phyloP scores from a whole-genome alignment of 2,329 filamentous ascomycete species.

The Epichloe hybrida region DNA sequence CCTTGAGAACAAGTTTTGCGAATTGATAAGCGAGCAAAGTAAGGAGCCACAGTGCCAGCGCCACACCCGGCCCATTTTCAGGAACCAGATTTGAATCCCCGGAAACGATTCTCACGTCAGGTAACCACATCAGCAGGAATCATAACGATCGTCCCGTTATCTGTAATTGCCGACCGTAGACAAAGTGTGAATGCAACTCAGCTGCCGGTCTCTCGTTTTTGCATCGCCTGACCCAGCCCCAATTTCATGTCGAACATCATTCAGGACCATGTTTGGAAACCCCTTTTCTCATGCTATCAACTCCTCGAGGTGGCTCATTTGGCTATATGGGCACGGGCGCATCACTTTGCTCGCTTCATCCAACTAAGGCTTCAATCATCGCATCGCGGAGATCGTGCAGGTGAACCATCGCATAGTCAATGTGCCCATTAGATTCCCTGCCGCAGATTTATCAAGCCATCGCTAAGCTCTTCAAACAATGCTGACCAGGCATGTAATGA shows the following conservation, averaged over 20 bases:
- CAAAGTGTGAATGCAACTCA: neutral
- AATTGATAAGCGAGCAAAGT: slow-evolving; percentile 6
- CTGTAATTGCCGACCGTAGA: neutral
- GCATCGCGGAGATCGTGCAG: slow-evolving; percentile 3
- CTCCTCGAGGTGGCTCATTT: neutral
- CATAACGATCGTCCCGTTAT: neutral
- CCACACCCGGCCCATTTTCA: neutral
- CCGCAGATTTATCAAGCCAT: slow-evolving; percentile 14
- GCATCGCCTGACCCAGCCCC: neutral
- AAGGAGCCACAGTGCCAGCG: slow-evolving; percentile 5
- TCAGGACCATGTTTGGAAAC: neutral
- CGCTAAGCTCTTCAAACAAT: slow-evolving; percentile 15
- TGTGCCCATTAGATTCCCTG: slow-evolving; percentile 4
- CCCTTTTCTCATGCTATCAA: neutral
- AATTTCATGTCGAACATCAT: neutral
- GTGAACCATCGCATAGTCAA: slow-evolving; percentile 1
- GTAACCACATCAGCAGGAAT: neutral
- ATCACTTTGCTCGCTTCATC: slow-evolving; percentile 37
- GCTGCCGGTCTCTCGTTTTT: neutral
- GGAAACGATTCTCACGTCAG: neutral
- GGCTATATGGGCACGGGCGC: slow-evolving; percentile 22
- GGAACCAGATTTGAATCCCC: neutral
- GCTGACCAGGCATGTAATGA: slow-evolving; percentile 40
- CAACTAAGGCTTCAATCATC: slow-evolving; percentile 4
- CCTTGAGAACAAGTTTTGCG: neutral